These are phyloP conservation scores for Neurospora sp. DNA, from an alignment of 495 filamentous ascomycete species.

Conservation along the genomic window DNA sequence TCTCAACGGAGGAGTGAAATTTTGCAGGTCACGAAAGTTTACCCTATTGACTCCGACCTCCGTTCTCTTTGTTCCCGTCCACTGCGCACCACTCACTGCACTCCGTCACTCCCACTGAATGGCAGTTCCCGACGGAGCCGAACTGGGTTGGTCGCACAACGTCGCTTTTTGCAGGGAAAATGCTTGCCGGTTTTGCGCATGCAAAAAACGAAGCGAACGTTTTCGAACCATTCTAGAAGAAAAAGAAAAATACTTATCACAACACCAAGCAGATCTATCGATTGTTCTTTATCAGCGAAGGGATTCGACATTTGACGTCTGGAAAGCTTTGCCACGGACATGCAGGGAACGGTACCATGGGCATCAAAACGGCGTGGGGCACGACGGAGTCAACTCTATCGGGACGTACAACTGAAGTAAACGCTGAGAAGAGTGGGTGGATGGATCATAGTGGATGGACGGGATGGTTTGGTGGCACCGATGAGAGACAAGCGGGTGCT, in stretches of 20 bases:
- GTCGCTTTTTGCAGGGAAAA: not conserved
- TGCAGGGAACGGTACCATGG: not conserved
- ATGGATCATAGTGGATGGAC: not conserved
- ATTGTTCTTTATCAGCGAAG: not conserved
- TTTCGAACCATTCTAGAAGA: not conserved
- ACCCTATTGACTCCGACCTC: not conserved
- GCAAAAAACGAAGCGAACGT: not conserved
- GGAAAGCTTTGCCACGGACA: not conserved
- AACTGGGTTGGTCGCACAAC: not conserved
- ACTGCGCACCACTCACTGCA: not conserved
- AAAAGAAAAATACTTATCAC: not conserved
- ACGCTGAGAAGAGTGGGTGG: not conserved
- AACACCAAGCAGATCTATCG: too few species aligned
- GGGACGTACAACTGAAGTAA: not conserved
- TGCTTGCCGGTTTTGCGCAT: not conserved
- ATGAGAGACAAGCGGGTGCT: not conserved
- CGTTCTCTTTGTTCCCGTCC: not conserved
- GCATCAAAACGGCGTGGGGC: not conserved
- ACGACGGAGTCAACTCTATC: not conserved
- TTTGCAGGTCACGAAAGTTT: not conserved
- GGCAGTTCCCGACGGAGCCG: not conserved
- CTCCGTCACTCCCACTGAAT: not conserved
- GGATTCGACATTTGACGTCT: not conserved
- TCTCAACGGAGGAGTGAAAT: not conserved
- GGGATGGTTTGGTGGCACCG: not conserved